Base-by-base conservation (phyloP, 1,284 basidiomycete species). In the Hypsizygus ulmarius region DNA sequence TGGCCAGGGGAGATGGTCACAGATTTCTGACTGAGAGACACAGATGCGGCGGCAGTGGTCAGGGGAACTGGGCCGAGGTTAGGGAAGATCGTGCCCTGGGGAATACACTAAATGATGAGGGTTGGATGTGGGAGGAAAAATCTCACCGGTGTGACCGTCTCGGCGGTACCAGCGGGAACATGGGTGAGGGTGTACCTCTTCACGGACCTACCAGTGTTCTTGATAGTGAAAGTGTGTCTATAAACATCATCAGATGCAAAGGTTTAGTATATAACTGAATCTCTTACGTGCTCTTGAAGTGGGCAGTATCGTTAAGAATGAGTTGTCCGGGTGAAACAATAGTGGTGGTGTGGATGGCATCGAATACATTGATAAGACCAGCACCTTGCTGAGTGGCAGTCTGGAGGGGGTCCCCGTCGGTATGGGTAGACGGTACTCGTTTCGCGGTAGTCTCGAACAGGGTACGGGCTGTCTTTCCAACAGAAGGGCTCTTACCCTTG, bases 261-360 rank as follows among this genome's bases (percentile, higher is more conserved):
- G 15, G 15, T 10, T 7, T 21, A 6, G 2, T 29, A 21, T 3
- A 39, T 36, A 12, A 11, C 7, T n/a, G 11, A 2, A 33, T 19
- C 19, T 72, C 71, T 62, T 66, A 82, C 67, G 58, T 43, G 43
- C 65, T 58, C 44, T 68, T 63, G 59, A 81, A 79, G 60, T 85
- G 67, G 0, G 78, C 74, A 1, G 87, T 89, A 63, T 89, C 87
- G 62, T 89, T 91, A 43, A 88, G 67, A 49, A 81, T 64, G 18
- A 89, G 65, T 60, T 83, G 75, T 3, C 77, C 72, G 3, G 82
- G 84, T 3, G 73, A 74, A 28, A 89, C 67, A 16, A 75, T 57
- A 3, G 82, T 80, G 8, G 71, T 74, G 2, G 76, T 68, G 52
- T 77, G 72, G 40, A 88, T 66, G 0, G 86, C 85, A 49, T 78